Conservation (phyloP, 208 protist species). For the Trypanosoma caninum region DNA sequence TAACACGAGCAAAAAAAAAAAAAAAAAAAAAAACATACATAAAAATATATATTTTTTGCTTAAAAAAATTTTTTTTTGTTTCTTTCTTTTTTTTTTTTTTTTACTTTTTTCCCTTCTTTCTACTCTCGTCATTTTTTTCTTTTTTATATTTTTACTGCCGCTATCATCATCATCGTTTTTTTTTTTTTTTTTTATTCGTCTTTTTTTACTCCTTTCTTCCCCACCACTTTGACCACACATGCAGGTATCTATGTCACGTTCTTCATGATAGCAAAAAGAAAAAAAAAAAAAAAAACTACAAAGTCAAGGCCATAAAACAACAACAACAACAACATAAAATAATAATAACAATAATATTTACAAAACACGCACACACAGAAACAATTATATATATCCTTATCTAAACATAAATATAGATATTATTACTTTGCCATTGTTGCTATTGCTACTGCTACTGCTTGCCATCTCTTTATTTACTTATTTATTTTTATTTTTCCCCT, state of each 20-base stretch:
- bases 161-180: slow-evolving; percentile 14
- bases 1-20: slow-evolving; percentile 9
- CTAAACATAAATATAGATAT: no score
- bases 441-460: no score
- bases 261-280: no score
- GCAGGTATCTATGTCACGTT: no score
- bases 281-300: slow-evolving; percentile 3
- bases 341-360: no score
- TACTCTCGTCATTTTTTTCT: slow-evolving; percentile 10
- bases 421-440: no score
- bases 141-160: slow-evolving; percentile 5
- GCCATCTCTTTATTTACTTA: no score
- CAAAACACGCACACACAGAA: no score
- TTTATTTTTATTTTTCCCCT: not conserved
- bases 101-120: slow-evolving; percentile 5
- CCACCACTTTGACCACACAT: not conserved
- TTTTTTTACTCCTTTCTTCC: not conserved
- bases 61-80: no score
- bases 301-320: no score
- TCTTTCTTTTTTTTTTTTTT: slow-evolving; percentile 11
- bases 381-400: no score
- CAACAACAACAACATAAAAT: not conserved
- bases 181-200: not conserved
- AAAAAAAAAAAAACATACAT: not conserved
- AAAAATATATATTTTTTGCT: no score